Evolutionary conservation across 2,329 filamentous ascomycete genomes (phyloP).

Genomic region (Sphaerulina vaccinii): DNA sequence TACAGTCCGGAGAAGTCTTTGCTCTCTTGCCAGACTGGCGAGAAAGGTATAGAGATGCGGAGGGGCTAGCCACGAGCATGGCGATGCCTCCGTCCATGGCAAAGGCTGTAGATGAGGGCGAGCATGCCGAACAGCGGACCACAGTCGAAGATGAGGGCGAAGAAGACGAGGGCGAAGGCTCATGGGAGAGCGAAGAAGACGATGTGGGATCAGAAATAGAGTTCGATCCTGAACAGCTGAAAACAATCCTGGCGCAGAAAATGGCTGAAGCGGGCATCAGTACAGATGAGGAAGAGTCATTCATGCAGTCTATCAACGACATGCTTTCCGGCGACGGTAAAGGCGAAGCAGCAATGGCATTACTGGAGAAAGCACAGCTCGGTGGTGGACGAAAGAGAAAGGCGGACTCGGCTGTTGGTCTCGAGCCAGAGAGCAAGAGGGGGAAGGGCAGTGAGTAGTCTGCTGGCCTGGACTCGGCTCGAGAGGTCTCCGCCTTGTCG

Average conservation of each 20-base stretch:
- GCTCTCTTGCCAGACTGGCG: constrained; percentile 49
- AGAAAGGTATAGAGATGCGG: constrained; percentile 37
- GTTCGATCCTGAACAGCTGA: constrained; percentile 43
- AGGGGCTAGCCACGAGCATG: constrained; percentile 18
- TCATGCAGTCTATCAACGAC: constrained; percentile 45
- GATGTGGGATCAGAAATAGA: constrained; percentile 20
- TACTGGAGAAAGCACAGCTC: constrained; percentile 31
- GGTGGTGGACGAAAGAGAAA: constrained; percentile 4
- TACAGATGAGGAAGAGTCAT: constrained; percentile 43
- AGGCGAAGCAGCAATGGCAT: constrained; percentile 44
- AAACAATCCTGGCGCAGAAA: constrained; percentile 33
- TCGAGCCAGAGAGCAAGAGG: constrained; percentile 5
- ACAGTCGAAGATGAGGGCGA: constrained; percentile 16
- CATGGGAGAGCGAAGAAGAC: constrained; percentile 1
- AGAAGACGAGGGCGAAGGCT: constrained; percentile 13
- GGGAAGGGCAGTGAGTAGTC: background rate
- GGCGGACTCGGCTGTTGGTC: constrained; percentile 5
- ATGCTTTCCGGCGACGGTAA: constrained; percentile 45
- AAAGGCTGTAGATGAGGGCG: constrained; percentile 30
- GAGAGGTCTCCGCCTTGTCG: background rate
- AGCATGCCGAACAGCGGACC: constrained; percentile 27
- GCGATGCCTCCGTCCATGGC: constrained; percentile 35
- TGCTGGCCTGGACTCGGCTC: no score
- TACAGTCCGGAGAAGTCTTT: constrained; percentile 36
- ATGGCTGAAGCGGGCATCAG: constrained; percentile 35